These are phyloP conservation scores for Drechslera avenae DNA, from an alignment of 2,329 filamentous ascomycete genomes.

Conservation along the genomic window DNA sequence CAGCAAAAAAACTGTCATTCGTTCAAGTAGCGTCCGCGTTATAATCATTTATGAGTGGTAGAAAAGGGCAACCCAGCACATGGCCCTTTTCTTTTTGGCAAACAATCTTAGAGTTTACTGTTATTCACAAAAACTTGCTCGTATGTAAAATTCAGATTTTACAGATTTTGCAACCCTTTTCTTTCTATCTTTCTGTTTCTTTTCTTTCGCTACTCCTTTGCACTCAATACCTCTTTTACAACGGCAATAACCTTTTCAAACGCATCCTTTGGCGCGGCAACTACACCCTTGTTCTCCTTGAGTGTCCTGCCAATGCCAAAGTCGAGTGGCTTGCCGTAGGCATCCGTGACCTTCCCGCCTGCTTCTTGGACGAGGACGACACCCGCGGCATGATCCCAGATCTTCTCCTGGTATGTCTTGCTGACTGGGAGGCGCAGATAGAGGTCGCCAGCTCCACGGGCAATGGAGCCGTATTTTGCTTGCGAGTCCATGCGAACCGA, in stretches of 20 bases:
- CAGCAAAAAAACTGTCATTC: too few species aligned
- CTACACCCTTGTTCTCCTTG: conserved; percentile 88
- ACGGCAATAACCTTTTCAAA: conserved; percentile 78
- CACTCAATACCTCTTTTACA: conserved; percentile 76
- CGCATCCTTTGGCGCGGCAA: conserved; percentile 79
- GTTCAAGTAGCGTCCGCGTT: too few species aligned
- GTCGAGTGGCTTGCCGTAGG: conserved; percentile 80
- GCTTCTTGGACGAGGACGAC: conserved; percentile 94
- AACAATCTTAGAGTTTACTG: too few species aligned
- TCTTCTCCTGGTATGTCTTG: conserved; percentile 95
- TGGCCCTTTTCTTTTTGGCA: too few species aligned
- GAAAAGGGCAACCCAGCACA: too few species aligned
- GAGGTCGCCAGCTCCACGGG: conserved; percentile 89
- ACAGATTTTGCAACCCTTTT: too few species aligned
- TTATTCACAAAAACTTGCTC: too few species aligned
- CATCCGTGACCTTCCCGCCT: conserved; percentile 89
- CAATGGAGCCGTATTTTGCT: conserved; percentile 96
- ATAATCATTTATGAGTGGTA: too few species aligned
- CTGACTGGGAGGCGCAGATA: conserved; percentile 88
- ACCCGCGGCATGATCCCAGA: conserved; percentile 98
- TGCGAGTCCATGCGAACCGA: conserved; percentile 97
- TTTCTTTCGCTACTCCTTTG: conserved; percentile 23
- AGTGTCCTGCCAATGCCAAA: conserved; percentile 87
- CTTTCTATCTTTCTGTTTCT: too few species aligned
- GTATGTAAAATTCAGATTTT: too few species aligned